phyloP scores from a whole-genome alignment of 208 protist genomes.

The Phytomonas sp. region DNA sequence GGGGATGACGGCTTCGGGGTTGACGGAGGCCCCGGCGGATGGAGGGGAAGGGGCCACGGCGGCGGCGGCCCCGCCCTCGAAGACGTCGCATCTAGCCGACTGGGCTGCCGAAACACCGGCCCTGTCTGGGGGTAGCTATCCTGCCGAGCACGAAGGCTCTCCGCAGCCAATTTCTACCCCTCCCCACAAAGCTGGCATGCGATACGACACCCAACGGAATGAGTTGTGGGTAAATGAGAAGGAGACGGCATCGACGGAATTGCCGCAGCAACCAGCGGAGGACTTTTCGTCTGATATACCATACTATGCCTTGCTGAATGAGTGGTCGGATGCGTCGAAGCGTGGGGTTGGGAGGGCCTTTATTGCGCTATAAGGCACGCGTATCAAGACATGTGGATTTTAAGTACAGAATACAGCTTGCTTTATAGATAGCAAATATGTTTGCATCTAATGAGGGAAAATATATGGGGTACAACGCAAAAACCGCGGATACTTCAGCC shows the following conservation, averaged over 20 bases:
- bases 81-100: background rate
- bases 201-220: background rate
- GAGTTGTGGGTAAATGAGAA: background rate
- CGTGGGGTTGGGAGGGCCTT: background rate
- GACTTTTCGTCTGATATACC: background rate
- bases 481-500: background rate
- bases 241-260: background rate
- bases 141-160: background rate
- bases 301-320: background rate
- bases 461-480: background rate
- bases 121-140: background rate
- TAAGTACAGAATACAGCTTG: background rate
- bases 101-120: background rate
- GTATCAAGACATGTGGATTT: background rate
- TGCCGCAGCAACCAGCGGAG: background rate
- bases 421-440: background rate
- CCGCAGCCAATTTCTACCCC: background rate
- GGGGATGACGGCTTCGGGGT: background rate
- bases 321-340: background rate
- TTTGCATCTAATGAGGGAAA: background rate
- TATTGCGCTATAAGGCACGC: background rate
- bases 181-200: background rate
- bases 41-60: background rate
- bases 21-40: background rate
- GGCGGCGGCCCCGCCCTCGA: too few species aligned